Conservation (phyloP, 495 filamentous ascomycete genomes). For the Tuber melanosporum region DNA sequence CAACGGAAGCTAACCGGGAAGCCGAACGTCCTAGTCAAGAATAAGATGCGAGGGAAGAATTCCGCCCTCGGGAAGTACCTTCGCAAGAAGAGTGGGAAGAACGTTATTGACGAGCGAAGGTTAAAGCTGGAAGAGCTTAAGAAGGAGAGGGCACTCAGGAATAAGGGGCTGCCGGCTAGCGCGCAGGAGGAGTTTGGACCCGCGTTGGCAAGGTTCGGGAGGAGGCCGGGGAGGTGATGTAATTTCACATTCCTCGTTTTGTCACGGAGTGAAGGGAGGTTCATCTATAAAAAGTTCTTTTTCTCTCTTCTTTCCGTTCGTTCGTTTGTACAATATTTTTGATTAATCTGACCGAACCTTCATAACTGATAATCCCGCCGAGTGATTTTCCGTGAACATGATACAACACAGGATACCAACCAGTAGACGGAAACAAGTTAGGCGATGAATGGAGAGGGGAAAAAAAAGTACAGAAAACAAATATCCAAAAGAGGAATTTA, state of each 20-base stretch:
- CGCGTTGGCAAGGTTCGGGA: constrained; percentile 62
- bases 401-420: background rate
- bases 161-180: constrained; percentile 56
- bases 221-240: constrained; percentile 34
- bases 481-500: background rate
- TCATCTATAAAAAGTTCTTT: background rate
- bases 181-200: constrained; percentile 58
- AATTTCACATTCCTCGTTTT: background rate
- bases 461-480: background rate
- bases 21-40: constrained; percentile 57
- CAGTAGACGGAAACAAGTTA: background rate
- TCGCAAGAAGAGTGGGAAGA: constrained; percentile 79
- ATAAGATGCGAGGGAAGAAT: constrained; percentile 85
- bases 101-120: constrained; percentile 84
- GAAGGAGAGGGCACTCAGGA: constrained; percentile 57
- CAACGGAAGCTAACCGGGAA: constrained; percentile 53
- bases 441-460: background rate
- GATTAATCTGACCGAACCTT: background rate
- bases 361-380: background rate
- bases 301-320: background rate
- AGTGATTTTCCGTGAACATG: background rate
- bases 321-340: background rate
- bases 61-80: constrained; percentile 76
- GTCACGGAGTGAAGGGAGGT: background rate
- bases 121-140: constrained; percentile 61